Base-by-base conservation (phyloP, 1,284 basidiomycete species). In the Phellopilus nigrolimitatus region DNA sequence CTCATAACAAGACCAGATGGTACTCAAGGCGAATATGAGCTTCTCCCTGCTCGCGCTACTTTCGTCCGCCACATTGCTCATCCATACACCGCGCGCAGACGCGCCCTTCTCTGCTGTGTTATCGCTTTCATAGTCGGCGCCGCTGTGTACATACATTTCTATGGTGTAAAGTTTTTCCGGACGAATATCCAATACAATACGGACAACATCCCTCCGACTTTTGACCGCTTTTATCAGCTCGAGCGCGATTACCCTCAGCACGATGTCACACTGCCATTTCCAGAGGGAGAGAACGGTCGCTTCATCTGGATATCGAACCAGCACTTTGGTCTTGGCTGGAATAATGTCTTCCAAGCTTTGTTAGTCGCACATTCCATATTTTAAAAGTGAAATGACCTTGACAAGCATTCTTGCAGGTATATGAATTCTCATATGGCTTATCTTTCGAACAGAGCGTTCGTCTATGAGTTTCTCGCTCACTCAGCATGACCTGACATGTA, bases 211-310 rank as follows among this genome's bases (percentile, higher is more conserved):
- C 54, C 49, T 13, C 54, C 40, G 15, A 34, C 19, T 28, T 51
- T 41, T 33, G 49, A 48, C 5, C 31, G 48, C 5, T 49, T 46
- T 15, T 50, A 50, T 33, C 37, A 47, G 17, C 36, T 49, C 6
- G 57, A 58, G 44, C 42, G 47, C 12, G 37, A 52, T 22, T 47
- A 54, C 28, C 56, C 57, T 10, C 57, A 58, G 40, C 57, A 58
- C 25, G 43, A 57, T 39, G 34, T 41, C 12, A 54, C 53, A 13
- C 37, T 58, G 24, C 56, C 57, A 4, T 55, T 49, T 19, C 57
- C 57, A 10, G 57, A 58, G 39, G 57, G 57, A 10, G 34, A 47
- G 46, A 48, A 49, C 31, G 57, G 57, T 4, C 30, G 57, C 28
- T 56, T 46, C 28, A 15, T 58, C 10, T 45, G 39, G 40, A 43